phyloP scores from a whole-genome alignment of 2,329 filamentous ascomycete genomes.

The Ceratocystis papillata region DNA sequence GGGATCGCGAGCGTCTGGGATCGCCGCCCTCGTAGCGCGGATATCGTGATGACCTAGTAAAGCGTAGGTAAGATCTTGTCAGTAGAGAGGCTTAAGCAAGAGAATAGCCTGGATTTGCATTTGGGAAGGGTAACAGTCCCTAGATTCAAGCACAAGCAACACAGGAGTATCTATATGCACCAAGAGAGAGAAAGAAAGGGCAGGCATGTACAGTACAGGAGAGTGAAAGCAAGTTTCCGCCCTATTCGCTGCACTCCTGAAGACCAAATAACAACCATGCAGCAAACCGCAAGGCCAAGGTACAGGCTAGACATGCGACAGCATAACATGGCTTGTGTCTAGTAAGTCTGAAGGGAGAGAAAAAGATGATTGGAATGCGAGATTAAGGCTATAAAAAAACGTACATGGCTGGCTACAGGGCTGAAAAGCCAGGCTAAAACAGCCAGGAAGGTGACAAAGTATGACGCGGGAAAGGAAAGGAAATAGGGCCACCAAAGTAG shows the following conservation, averaged over 20 bases:
- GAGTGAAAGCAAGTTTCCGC: neutral
- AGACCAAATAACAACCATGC: conserved; percentile 4
- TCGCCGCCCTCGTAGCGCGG: conserved; percentile 50
- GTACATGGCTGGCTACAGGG: conserved; percentile 21
- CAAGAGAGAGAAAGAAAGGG: neutral
- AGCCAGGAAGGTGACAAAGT: conserved; percentile 4
- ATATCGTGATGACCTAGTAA: conserved; percentile 43
- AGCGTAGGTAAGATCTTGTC: neutral
- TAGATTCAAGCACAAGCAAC: neutral
- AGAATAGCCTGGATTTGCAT: neutral
- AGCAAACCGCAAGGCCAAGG: conserved; percentile 14
- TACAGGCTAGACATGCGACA: neutral
- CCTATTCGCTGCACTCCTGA: neutral
- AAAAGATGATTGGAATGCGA: conserved; percentile 5
- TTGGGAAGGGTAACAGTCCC: neutral
- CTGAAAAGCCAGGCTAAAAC: conserved; percentile 13
- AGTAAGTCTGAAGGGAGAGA: conserved; percentile 3
- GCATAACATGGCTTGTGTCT: neutral
- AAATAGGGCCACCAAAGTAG: neutral
- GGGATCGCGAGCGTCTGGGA: conserved; percentile 49
- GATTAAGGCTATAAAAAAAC: conserved; percentile 13
- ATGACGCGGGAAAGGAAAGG: conserved; percentile 1
- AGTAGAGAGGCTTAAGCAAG: neutral
- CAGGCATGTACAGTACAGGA: neutral
- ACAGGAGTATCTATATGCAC: neutral